A percentile compares a stretch with the other conserved stretches of the same genome.
Conservation (phyloP, 768 basidiomycete species). For the Collybia sordida region DNA sequence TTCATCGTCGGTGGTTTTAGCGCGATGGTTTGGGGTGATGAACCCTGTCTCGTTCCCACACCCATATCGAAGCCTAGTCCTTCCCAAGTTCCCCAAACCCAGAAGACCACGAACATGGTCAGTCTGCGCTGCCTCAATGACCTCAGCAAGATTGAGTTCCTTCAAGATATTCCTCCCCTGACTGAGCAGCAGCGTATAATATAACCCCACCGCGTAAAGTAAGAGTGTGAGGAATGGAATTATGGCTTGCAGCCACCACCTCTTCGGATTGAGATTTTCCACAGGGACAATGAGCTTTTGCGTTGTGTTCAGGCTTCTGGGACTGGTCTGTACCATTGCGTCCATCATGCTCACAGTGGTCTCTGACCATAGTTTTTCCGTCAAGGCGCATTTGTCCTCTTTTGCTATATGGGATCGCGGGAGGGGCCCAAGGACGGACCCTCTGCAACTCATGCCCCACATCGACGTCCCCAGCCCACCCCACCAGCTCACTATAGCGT, state of each 20-base stretch:
- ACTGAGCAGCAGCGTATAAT: constrained; percentile 5
- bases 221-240: constrained; percentile 10
- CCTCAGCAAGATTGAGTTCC: constrained; percentile 3
- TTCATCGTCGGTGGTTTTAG: constrained; percentile 30
- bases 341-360: constrained; percentile 11
- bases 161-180: constrained; percentile 3
- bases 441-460: constrained; percentile 16
- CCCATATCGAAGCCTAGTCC: constrained; percentile 1
- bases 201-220: constrained; percentile 9
- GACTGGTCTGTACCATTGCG: constrained; percentile 17
- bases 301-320: constrained; percentile 1
- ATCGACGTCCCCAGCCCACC: constrained; percentile 15
- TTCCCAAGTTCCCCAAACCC: background rate
- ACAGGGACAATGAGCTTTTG: constrained; percentile 11
- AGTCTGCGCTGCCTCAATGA: constrained; percentile 7
- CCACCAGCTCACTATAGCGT: constrained; percentile 20
- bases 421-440: constrained; percentile 15
- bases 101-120: constrained; percentile 10
- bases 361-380: no score
- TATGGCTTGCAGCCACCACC: constrained; percentile 18
- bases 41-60: no score
- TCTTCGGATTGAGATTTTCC: constrained; percentile 5
- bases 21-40: no score
- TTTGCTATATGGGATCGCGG: no score
- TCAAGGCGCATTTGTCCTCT: no score